These are phyloP conservation scores for Monilinia fructicola DNA, from an alignment of 2,329 filamentous ascomycete species.

Conservation along the genomic window DNA sequence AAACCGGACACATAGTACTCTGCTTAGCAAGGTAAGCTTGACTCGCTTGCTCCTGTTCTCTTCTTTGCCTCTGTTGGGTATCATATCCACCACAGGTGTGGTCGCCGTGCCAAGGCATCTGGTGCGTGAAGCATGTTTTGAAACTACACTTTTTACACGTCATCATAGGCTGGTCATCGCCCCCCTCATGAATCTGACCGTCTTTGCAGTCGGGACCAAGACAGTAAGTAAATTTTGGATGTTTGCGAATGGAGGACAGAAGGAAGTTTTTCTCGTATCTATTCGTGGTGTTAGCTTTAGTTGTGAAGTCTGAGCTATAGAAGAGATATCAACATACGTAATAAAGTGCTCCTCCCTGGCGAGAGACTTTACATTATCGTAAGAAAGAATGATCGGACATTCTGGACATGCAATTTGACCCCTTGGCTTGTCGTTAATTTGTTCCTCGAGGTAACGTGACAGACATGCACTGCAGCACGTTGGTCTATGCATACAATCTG, in stretches of 20 bases:
- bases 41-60: slow-evolving; percentile 26
- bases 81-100: slow-evolving; percentile 43
- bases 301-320: neutral
- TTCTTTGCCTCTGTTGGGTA: neutral
- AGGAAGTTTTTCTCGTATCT: neutral
- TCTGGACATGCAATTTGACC: slow-evolving; percentile 54
- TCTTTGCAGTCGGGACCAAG: slow-evolving; percentile 49
- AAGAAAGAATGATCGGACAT: slow-evolving; percentile 47
- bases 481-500: slow-evolving; percentile 25
- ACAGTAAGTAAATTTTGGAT: slow-evolving; percentile 54
- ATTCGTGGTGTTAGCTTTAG: neutral
- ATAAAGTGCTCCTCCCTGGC: neutral
- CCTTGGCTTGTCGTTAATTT: slow-evolving; percentile 39
- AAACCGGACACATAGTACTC: neutral
- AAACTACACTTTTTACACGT: slow-evolving; percentile 45
- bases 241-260: neutral
- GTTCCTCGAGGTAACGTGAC: slow-evolving; percentile 18
- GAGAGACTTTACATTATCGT: slow-evolving; percentile 20
- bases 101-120: slow-evolving; percentile 46
- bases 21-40: neutral
- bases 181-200: slow-evolving; percentile 52
- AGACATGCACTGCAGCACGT: slow-evolving; percentile 27
- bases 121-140: slow-evolving; percentile 48
- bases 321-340: neutral
- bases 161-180: slow-evolving; percentile 45